Conservation (phyloP, 2,329 filamentous ascomycete genomes). For the Diaporthe citri region DNA sequence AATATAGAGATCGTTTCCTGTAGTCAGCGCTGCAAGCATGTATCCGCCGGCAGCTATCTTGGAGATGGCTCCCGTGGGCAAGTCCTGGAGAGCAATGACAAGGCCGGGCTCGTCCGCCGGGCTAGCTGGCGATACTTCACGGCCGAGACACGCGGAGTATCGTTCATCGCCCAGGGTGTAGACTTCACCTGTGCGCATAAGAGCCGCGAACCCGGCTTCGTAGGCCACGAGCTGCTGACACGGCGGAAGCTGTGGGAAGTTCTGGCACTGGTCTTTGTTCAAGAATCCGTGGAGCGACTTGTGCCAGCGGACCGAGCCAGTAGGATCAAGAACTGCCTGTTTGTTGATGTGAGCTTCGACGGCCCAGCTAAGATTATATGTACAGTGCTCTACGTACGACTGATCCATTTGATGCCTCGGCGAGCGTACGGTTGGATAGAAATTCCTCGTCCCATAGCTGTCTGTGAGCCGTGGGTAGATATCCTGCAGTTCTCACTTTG, state of each 20-base stretch:
- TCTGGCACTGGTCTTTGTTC: conserved; percentile 15
- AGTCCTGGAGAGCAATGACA: conserved; percentile 63
- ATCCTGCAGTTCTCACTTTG: conserved; percentile 38
- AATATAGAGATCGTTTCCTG: conserved; percentile 69
- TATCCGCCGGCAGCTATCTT: conserved; percentile 71
- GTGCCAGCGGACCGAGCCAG: conserved; percentile 48
- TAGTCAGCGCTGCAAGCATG: conserved; percentile 68
- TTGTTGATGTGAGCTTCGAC: background rate
- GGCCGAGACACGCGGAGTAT: conserved; percentile 68
- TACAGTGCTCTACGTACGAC: conserved; percentile 46
- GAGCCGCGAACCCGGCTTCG: conserved; percentile 62
- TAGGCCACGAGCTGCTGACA: conserved; percentile 60
- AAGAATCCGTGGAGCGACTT: conserved; percentile 38
- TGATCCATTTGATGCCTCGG: conserved; percentile 47
- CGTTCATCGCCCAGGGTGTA: conserved; percentile 70
- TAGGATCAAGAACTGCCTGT: conserved; percentile 27
- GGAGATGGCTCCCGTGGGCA: conserved; percentile 63
- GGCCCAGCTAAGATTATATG: conserved; percentile 29
- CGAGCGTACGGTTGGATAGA: conserved; percentile 39
- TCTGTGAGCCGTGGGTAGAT: conserved; percentile 39
- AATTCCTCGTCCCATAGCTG: conserved; percentile 10
- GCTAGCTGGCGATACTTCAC: conserved; percentile 57
- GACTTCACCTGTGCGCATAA: conserved; percentile 59
- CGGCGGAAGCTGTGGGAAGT: conserved; percentile 44
- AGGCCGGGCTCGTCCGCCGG: conserved; percentile 60